These are phyloP conservation scores for Podaxis mareebaensis DNA, from an alignment of 768 basidiomycete species.

Conservation along the genomic window DNA sequence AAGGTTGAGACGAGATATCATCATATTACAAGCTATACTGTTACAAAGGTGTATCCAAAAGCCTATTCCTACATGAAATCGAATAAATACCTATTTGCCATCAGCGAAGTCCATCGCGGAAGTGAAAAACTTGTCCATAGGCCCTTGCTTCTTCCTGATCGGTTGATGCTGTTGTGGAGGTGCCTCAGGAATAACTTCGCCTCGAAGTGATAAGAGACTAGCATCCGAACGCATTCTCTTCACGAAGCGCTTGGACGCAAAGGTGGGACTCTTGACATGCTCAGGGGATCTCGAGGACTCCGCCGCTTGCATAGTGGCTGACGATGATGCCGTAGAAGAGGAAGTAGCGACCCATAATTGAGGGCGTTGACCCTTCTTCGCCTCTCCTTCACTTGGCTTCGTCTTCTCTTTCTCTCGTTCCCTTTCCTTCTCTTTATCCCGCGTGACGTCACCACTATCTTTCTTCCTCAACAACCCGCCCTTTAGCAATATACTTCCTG, in stretches of 20 bases:
- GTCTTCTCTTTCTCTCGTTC: slow-evolving; percentile 25
- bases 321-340: slow-evolving; percentile 14
- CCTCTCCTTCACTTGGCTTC: slow-evolving; percentile 16
- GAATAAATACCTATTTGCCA: slow-evolving; percentile 16
- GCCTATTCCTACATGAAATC: background rate
- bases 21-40: background rate
- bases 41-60: background rate
- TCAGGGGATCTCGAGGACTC: background rate
- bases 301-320: background rate
- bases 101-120: slow-evolving; percentile 30
- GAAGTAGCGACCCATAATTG: slow-evolving; percentile 31
- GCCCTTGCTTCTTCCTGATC: slow-evolving; percentile 32
- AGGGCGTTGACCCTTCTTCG: slow-evolving; percentile 26
- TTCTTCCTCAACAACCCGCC: slow-evolving; percentile 22
- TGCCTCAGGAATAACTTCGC: slow-evolving; percentile 11
- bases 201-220: slow-evolving; percentile 3
- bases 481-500: slow-evolving; percentile 17
- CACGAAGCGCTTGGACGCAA: background rate
- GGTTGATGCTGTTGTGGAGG: slow-evolving; percentile 9
- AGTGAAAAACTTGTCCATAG: slow-evolving; percentile 30
- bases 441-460: slow-evolving; percentile 20
- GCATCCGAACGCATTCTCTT: slow-evolving; percentile 15
- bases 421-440: slow-evolving; percentile 24
- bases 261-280: slow-evolving; percentile 8
- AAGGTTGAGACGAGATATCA: background rate